phyloP scores from a whole-genome alignment of 371 early-diverging fungal species.

The Circinella umbellata region DNA sequence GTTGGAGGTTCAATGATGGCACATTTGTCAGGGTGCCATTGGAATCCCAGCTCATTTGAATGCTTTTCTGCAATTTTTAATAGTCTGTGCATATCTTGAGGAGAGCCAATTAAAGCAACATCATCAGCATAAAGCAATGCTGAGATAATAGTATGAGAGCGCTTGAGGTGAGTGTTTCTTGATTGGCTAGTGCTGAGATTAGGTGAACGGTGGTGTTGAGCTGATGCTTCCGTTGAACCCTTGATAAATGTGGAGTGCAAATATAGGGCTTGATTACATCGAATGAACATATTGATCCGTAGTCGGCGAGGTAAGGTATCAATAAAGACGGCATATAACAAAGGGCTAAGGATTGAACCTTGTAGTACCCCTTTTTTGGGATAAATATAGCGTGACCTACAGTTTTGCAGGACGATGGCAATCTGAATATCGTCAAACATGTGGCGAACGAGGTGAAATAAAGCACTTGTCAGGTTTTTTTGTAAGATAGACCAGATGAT shows the following conservation, averaged over 20 bases:
- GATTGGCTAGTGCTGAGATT: no score
- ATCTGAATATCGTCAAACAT: slow-evolving; percentile 23
- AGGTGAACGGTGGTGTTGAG: no score
- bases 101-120: no score
- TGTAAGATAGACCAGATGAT: slow-evolving; percentile 19
- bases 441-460: slow-evolving; percentile 10
- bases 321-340: slow-evolving; percentile 31
- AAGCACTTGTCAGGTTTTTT: neutral
- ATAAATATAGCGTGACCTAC: slow-evolving; percentile 11
- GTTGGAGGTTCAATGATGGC: no score
- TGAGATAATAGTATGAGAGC: neutral
- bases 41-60: no score
- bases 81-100: no score
- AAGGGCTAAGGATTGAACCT: slow-evolving; percentile 32
- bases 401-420: slow-evolving; percentile 11
- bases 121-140: no score
- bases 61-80: no score
- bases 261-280: neutral
- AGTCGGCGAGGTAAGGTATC: slow-evolving; percentile 21
- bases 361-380: slow-evolving; percentile 28
- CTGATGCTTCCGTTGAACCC: neutral
- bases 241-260: neutral
- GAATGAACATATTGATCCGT: neutral
- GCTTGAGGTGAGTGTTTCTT: no score
- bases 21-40: no score